These are phyloP conservation scores for Brassica carinata DNA, from an alignment of 345 rosid species.

Conservation along the genomic window DNA sequence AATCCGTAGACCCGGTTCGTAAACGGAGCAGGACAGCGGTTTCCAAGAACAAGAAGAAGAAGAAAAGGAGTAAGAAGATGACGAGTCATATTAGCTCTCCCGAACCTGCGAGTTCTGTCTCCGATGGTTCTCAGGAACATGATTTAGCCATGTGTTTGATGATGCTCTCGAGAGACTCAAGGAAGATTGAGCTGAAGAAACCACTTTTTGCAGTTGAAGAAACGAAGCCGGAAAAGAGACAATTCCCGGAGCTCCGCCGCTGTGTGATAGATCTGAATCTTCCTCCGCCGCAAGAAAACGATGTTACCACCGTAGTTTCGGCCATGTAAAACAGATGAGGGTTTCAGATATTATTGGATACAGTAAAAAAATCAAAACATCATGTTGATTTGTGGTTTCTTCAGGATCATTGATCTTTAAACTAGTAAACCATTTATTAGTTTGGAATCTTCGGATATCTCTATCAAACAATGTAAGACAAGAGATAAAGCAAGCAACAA, in stretches of 20 bases:
- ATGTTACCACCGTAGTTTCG: conserved; percentile 31
- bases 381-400: conserved; percentile 25
- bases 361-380: conserved; percentile 4
- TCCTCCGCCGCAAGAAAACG: conserved; percentile 84
- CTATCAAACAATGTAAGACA: conserved; percentile 27
- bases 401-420: conserved; percentile 29
- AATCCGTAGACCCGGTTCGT: conserved; percentile 63
- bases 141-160: conserved; percentile 88
- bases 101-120: conserved; percentile 83
- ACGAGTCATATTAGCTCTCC: conserved; percentile 38
- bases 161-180: conserved; percentile 91
- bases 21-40: conserved; percentile 46
- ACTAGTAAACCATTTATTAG: neutral
- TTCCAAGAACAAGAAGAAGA: conserved; percentile 22
- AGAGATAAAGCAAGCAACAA: neutral
- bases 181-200: conserved; percentile 39
- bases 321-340: conserved; percentile 15
- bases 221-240: conserved; percentile 32
- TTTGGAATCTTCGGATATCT: neutral
- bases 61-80: conserved; percentile 19
- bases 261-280: conserved; percentile 87
- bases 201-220: conserved; percentile 38
- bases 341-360: neutral
- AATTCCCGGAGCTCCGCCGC: conserved; percentile 32
- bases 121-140: conserved; percentile 69